Percentiles rank a stretch among this genome's conserved stretches.
phyloP scores from a whole-genome alignment of 257 asterid species.

The Rhazya stricta region DNA sequence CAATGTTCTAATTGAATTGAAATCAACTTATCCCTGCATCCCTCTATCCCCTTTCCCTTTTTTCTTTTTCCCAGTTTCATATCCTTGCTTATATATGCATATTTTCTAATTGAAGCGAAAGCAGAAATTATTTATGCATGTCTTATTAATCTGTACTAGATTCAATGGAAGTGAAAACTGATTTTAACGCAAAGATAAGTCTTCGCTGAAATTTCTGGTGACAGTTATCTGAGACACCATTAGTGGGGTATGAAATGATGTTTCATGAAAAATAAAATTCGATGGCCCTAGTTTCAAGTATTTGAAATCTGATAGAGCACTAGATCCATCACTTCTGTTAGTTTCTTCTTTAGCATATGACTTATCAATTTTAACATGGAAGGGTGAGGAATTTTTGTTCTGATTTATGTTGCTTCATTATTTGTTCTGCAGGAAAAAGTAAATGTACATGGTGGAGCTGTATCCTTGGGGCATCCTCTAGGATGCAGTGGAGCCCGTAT shows the following conservation, averaged over 20 bases:
- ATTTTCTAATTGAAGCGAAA: background rate
- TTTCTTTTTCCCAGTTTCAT: background rate
- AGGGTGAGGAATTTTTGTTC: background rate
- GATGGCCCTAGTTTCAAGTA: background rate
- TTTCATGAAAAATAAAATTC: background rate
- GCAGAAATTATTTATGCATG: background rate
- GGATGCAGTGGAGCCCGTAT: conserved; percentile 99
- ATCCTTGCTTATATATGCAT: background rate
- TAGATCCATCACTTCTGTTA: background rate
- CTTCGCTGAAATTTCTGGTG: background rate
- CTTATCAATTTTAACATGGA: background rate
- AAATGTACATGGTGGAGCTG: conserved; percentile 95
- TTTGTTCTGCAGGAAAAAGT: conserved; percentile 66
- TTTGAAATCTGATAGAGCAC: background rate
- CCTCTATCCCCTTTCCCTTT: background rate
- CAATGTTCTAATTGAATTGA: background rate
- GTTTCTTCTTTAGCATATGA: background rate
- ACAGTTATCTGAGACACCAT: background rate
- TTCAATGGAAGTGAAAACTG: background rate
- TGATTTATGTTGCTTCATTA: conserved; percentile 1
- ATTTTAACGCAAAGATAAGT: background rate
- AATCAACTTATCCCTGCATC: background rate
- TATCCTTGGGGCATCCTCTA: conserved; percentile 92
- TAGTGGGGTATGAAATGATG: background rate
- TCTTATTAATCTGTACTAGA: background rate